Conservation (phyloP, 1,139 yeast species). For the Debaryomyces coudertii region DNA sequence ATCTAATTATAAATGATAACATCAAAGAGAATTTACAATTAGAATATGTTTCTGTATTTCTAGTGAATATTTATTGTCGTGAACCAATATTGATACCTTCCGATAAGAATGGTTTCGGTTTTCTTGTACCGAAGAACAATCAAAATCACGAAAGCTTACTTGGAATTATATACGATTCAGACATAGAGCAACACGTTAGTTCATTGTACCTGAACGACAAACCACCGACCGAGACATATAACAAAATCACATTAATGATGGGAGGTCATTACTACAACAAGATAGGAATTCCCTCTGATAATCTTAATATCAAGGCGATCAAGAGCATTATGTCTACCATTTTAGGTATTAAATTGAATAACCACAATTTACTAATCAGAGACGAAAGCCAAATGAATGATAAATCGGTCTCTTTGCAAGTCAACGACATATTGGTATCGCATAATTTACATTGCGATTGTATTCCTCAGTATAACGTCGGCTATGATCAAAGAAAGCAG, state of each 20-base stretch:
- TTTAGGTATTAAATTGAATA: constrained; percentile 47
- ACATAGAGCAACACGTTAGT: constrained; percentile 58
- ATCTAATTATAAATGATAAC: constrained; percentile 19
- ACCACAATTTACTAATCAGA: constrained; percentile 32
- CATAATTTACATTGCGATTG: constrained; percentile 51
- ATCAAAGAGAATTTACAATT: constrained; percentile 31
- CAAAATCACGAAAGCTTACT: constrained; percentile 63
- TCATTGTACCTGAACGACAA: constrained; percentile 12
- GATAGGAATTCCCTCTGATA: constrained; percentile 46
- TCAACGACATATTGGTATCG: constrained; percentile 39
- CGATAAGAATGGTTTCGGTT: constrained; percentile 75
- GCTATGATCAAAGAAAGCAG: constrained; percentile 56
- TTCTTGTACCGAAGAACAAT: constrained; percentile 67
- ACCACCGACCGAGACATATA: constrained; percentile 34
- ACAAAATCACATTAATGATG: constrained; percentile 84
- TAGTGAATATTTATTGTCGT: constrained; percentile 59
- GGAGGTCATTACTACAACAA: constrained; percentile 70
- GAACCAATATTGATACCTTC: constrained; percentile 42
- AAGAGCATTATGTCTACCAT: constrained; percentile 53
- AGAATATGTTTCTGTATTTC: constrained; percentile 55
- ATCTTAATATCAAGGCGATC: constrained; percentile 47
- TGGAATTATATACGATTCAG: constrained; percentile 92
- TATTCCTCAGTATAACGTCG: constrained; percentile 82
- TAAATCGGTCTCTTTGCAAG: constrained; percentile 23
- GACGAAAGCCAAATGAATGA: constrained; percentile 31